Percentiles rank a stretch among this genome's conserved stretches.
Evolutionary conservation across 495 filamentous ascomycete species (phyloP).

Genomic region (Penicillium salamii): DNA sequence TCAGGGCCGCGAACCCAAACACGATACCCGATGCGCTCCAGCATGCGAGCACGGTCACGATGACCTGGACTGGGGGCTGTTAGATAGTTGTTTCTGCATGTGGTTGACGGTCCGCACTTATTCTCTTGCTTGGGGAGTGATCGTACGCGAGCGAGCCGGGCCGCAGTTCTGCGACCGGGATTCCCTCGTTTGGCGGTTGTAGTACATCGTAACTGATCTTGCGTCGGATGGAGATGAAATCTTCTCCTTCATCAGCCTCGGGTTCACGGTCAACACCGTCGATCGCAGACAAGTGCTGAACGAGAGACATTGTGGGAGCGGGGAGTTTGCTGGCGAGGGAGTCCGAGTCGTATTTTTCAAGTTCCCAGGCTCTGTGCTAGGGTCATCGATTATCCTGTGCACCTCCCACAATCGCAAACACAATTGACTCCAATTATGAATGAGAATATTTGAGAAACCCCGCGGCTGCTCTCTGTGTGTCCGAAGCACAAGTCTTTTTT

Average conservation of each 20-base stretch:
- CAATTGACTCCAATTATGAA: too few relatives aligned
- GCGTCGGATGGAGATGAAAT: conserved; percentile 18
- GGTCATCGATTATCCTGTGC: background rate
- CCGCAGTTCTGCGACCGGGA: conserved; percentile 19
- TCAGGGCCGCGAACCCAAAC: conserved; percentile 73
- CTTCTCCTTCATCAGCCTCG: conserved; percentile 16
- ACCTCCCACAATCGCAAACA: background rate
- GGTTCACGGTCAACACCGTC: conserved; percentile 40
- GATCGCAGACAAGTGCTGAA: conserved; percentile 39
- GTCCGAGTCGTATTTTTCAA: background rate
- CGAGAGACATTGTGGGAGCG: conserved; percentile 37
- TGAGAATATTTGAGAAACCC: too few relatives aligned
- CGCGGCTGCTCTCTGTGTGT: too few relatives aligned
- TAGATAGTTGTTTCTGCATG: conserved; percentile 1
- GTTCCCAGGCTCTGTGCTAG: background rate
- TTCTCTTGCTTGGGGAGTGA: conserved; percentile 50
- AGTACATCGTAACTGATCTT: conserved; percentile 36
- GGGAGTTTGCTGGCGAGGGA: background rate
- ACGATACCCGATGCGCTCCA: conserved; percentile 66
- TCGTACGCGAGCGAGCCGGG: conserved; percentile 45
- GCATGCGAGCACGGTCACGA: conserved; percentile 57
- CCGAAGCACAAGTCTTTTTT: too few relatives aligned
- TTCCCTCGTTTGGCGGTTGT: conserved; percentile 12
- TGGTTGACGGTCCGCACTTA: conserved; percentile 28
- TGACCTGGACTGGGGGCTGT: conserved; percentile 51